Evolutionary conservation across 225 moss, liverwort and hornwort genomes (phyloP), one percentile per base, ranked within the genome.

Genomic region (Polytrichum formosum): DNA sequence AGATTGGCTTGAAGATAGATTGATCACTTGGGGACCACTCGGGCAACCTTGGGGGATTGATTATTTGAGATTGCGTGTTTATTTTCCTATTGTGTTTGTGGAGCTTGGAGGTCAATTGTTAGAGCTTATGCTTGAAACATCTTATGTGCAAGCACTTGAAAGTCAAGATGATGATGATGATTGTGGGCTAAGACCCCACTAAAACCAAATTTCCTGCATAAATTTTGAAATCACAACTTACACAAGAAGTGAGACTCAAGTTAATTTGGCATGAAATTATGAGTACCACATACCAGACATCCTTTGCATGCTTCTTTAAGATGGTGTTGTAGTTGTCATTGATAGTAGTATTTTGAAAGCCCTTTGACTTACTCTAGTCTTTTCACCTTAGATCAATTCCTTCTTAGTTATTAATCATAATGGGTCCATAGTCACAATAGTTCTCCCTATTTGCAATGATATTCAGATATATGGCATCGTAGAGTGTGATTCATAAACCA

Each of bases 61-160:
- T 55, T 56, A 25, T 25, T 63, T 35, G 23, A 23, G 23, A 63
- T 19, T 56, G 18, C n/a, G 19, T 69, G 69, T 55, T 55, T 69
- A 22, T 21, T 23, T 35, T 16, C 23, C 18, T 33, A 21, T 53
- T 63, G 25, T 65, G 31, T 68, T 80, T 55, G 31, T 88, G 61
- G 73, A 94, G 92, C 76, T 95, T 75, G 95, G 92, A 68, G 72
- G 84, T 71, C 77, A 81, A 56, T 80, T 92, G 81, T 78, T 95
- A 25, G 84, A 95, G 72, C 72, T 89, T 26, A 79, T 95, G 78
- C 75, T 95, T 29, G 92, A 92, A 60, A 85, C 85, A 26, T 89
- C 95, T 69, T 78, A 84, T 59, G 75, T 92, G 53, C 89, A 80
- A 66, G 61, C 95, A 72, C 83, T 88, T 77, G 86, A 83, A 28